A percentile compares a stretch with the other conserved stretches of the same genome.
These are phyloP conservation scores for Lecanicillium sp. DNA, from an alignment of 2,329 filamentous ascomycete genomes.

Conservation along the genomic window DNA sequence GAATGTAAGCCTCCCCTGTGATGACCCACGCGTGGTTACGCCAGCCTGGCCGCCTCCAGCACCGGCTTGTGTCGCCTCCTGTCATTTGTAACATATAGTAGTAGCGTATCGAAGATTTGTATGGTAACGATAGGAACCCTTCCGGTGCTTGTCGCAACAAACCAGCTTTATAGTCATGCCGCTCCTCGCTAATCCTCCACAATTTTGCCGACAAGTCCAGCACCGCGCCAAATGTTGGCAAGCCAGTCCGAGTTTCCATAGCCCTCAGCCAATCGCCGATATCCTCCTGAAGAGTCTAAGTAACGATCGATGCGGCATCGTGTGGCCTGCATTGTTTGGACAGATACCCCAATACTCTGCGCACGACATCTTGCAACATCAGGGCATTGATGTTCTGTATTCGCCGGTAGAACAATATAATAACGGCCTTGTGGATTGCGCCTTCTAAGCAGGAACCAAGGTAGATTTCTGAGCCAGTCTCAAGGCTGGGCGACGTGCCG, in stretches of 20 bases:
- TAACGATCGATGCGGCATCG: neutral
- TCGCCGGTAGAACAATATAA: slow-evolving; percentile 6
- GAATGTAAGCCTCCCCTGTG: too few species aligned
- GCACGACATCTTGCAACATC: slow-evolving; percentile 5
- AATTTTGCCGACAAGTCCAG: neutral
- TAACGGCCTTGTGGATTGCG: slow-evolving; percentile 1
- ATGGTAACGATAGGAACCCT: neutral
- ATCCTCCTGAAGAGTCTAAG: neutral
- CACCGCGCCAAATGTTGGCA: neutral
- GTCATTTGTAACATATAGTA: too few species aligned
- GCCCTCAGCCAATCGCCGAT: neutral
- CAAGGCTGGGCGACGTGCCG: too few species aligned
- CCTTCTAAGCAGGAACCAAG: too few species aligned
- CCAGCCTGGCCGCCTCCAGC: too few species aligned
- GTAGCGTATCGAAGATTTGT: too few species aligned
- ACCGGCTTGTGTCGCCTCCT: too few species aligned
- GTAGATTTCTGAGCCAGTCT: too few species aligned
- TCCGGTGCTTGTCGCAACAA: neutral
- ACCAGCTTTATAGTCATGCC: slow-evolving; percentile 8
- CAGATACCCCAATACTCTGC: neutral
- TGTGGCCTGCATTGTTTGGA: neutral
- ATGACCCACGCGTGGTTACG: too few species aligned
- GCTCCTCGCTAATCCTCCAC: neutral
- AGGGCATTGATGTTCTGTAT: slow-evolving; percentile 9
- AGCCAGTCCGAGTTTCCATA: neutral